Base-by-base conservation (phyloP, 2,329 filamentous ascomycete genomes). In the Coleophoma crateriformis region DNA sequence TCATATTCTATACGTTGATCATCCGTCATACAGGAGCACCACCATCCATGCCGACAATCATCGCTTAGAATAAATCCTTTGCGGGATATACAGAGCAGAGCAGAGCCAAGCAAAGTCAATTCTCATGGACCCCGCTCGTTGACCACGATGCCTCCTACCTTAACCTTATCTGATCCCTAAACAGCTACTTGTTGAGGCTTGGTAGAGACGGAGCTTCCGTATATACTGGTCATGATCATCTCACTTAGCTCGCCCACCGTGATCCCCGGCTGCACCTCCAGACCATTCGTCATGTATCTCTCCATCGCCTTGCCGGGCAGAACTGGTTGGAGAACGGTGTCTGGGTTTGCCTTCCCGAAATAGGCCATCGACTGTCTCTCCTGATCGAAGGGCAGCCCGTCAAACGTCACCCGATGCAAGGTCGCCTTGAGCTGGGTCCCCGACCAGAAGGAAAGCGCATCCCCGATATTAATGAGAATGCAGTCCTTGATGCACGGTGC, bases 311-410 rank as follows among this genome's bases (percentile, higher is more conserved):
- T 27, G 7, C 48, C 42, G 1, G 34, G 14, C 5, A 40, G 13
- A 37, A 49, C 11, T 2, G 48, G 48, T 33, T 40, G 33, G 14
- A 49, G 32, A 6, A 45, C 27, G 12, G 48, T 49, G 33, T 49
- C 41, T 3, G 48, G 43, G 41, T 49, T 40, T 6, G 48, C 48
- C 14, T 22, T 34, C 7, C 48, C 42, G 40, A 49, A 49, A 41
- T 49, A 49, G 4, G 42, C 42, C 48, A 49, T 49, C 13, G 42
- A 39, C 48, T 49, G 48, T 20, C 48, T 45, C 42, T 49, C 47
- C 20, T 37, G 33, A 34, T 46, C 42, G 40, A 45, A 33, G 13
- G 34, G 42, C 19, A 49, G 14, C 7, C 19, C 43, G 20, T 49
- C 42, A 38, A 45, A 49, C 6, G 39, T 49, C 14, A 49, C 48